A percentile compares a stretch with the other conserved stretches of the same genome.
These are phyloP conservation scores for Mentha longifolia DNA, from an alignment of 257 asterid species.

Conservation along the genomic window DNA sequence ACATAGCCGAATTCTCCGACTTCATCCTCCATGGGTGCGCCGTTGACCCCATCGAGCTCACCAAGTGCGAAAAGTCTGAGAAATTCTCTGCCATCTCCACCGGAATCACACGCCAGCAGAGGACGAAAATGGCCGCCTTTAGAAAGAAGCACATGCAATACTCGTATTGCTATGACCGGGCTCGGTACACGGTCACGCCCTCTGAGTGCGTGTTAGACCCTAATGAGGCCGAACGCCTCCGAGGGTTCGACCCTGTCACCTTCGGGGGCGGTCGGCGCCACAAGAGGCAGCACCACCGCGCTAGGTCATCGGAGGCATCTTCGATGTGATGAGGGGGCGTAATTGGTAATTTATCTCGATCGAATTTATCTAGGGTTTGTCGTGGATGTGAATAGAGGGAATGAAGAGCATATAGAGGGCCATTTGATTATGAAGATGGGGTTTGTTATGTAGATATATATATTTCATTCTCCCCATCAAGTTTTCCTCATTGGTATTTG, in stretches of 20 bases:
- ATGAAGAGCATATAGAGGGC: conserved; percentile 32
- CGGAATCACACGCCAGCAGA: conserved; percentile 46
- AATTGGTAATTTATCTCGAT: too few relatives aligned
- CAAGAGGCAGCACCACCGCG: conserved; percentile 58
- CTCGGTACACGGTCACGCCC: conserved; percentile 61
- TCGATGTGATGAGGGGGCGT: conserved; percentile 35
- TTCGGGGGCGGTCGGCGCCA: conserved; percentile 65
- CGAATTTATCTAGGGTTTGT: too few relatives aligned
- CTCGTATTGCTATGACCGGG: conserved; percentile 74
- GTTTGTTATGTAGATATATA: conserved; percentile 33
- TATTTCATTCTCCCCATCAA: conserved; percentile 33
- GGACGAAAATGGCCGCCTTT: conserved; percentile 57
- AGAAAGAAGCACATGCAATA: conserved; percentile 72
- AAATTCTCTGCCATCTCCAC: conserved; percentile 38
- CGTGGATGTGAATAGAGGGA: conserved; percentile 52
- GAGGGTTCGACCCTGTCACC: conserved; percentile 58
- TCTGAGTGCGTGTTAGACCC: conserved; percentile 60
- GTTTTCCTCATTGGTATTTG: conserved; percentile 34
- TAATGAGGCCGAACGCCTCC: conserved; percentile 67
- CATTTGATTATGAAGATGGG: conserved; percentile 30
- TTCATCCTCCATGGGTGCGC: conserved; percentile 83
- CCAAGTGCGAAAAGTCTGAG: conserved; percentile 46
- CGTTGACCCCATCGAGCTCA: conserved; percentile 56
- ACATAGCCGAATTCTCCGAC: conserved; percentile 61
- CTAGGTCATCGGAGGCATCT: conserved; percentile 39